A percentile compares a stretch with the other conserved stretches of the same genome.
phyloP scores from a whole-genome alignment of 495 filamentous ascomycete species.

The Penicillium subrubescens region DNA sequence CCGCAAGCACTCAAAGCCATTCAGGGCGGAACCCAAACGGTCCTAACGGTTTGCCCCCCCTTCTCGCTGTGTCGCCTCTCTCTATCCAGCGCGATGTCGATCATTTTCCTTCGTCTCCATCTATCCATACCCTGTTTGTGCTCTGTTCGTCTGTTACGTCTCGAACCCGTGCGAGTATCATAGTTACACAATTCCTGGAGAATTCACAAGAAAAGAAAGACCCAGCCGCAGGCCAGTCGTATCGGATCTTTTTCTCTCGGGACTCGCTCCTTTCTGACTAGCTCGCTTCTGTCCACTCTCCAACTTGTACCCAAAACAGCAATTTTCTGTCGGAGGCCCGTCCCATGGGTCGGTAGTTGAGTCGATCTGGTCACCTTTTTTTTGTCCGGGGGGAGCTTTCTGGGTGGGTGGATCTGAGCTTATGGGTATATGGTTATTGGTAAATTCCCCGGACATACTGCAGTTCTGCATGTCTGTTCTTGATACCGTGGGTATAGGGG shows the following conservation, averaged over 20 bases:
- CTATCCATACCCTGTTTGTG: background rate
- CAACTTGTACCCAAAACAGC: background rate
- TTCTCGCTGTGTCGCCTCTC: background rate
- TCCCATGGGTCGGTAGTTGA: conserved; percentile 2
- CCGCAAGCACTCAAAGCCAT: background rate
- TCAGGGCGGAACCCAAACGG: conserved; percentile 19
- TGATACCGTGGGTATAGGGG: background rate
- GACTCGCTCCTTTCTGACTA: conserved; percentile 6
- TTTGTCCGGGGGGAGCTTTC: background rate
- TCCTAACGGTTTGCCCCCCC: conserved; percentile 24
- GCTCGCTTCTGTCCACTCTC: background rate
- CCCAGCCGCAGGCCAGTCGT: background rate
- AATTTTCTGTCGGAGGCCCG: background rate
- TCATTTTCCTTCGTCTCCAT: conserved; percentile 17
- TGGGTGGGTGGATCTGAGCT: background rate
- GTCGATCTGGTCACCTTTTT: background rate
- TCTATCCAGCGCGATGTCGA: conserved; percentile 22
- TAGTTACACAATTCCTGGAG: background rate
- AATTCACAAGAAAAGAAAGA: background rate
- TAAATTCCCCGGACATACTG: background rate
- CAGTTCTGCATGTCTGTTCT: background rate
- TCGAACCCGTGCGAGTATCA: conserved; percentile 6
- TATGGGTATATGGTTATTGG: background rate
- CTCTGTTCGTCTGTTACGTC: background rate
- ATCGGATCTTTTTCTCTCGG: background rate